Percentiles rank a stretch among this genome's conserved stretches.
phyloP scores from a whole-genome alignment of 768 basidiomycete genomes.

The Mrakia gelida region DNA sequence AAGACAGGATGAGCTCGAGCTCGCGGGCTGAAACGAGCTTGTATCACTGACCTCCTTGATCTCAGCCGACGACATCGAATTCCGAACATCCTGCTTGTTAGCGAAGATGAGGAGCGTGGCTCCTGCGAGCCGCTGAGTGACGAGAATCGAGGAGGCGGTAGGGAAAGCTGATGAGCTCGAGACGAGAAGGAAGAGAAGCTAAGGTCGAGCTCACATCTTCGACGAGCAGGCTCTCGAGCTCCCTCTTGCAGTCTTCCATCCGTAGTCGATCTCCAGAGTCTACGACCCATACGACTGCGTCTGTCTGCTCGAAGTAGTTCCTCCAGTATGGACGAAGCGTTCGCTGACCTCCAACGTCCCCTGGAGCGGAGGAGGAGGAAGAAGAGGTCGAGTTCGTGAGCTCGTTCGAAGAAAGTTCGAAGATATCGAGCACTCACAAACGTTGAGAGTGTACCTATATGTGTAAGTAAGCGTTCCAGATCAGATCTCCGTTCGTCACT shows the following conservation, averaged over 20 bases:
- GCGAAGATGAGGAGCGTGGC: slow-evolving; percentile 93
- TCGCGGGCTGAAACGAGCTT: neutral
- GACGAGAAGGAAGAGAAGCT: neutral
- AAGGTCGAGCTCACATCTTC: slow-evolving; percentile 69
- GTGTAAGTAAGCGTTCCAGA: neutral
- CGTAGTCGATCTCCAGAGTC: slow-evolving; percentile 89
- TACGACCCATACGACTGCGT: slow-evolving; percentile 97
- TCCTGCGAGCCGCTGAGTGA: slow-evolving; percentile 75
- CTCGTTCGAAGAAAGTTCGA: neutral
- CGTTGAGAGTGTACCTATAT: slow-evolving; percentile 67
- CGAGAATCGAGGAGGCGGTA: neutral
- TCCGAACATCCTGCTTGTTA: slow-evolving; percentile 93
- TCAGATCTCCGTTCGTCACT: no score
- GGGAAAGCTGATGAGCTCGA: slow-evolving; percentile 11
- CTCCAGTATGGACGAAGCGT: slow-evolving; percentile 96
- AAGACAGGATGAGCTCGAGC: neutral
- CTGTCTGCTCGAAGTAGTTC: slow-evolving; percentile 98
- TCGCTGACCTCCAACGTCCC: slow-evolving; percentile 97
- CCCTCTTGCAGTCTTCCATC: slow-evolving; percentile 81
- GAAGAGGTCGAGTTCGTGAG: slow-evolving; percentile 1
- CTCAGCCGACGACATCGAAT: slow-evolving; percentile 74
- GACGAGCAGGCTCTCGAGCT: slow-evolving; percentile 75
- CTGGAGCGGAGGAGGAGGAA: slow-evolving; percentile 49
- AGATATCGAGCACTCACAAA: slow-evolving; percentile 54
- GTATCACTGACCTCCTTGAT: slow-evolving; percentile 67